Evolutionary conservation across 2,329 filamentous ascomycete species (phyloP), one percentile per base, ranked within the genome.

Genomic region (Ophiostoma novo-ulmi): DNA sequence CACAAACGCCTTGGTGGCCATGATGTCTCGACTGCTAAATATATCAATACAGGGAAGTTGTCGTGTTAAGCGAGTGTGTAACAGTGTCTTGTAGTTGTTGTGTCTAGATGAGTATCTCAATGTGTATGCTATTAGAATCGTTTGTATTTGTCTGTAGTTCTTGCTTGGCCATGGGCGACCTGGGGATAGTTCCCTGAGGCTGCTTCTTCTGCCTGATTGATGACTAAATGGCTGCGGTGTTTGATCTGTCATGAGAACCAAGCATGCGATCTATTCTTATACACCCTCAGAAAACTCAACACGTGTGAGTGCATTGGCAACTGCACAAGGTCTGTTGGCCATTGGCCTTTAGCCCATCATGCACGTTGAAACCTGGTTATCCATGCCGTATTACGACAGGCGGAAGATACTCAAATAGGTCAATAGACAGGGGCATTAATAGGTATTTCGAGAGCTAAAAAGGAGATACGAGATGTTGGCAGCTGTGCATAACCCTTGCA

Each of bases 401-500:
- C 44, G 44, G 44, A 48, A n/a, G 44, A 48, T 48, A n/a, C 20
- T 48, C 44, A n/a, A 1, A 48, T 48, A 48, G 7, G 38, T 3
- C 10, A 3, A 31, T 31, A 39, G 41, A 20, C 44, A 48, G 44
- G 44, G 17, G 44, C n/a, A 17, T 44, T 5, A 3, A 11, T 39
- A 20, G 20, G 44, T 20, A 20, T 20, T 20, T 48, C 17, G 7
- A 48, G 44, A n/a, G 38, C 41, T 13, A 20, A 44, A 8, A 55
- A 11, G 22, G n/a, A 58, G 52, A 58, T 26, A 58, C 52, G 52
- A 58, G 52, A 13, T 58, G 52, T 58, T 58, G 52, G 52, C 52
- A 58, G 52, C 52, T 58, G n/a, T 58, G 52, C 52, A 58, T 58
- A 22, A 17, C 52, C 52, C 52, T 58, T 58, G 52, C 22, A 58